Conservation (phyloP, 2,329 filamentous ascomycete species). For the Colletotrichum higginsianum region DNA sequence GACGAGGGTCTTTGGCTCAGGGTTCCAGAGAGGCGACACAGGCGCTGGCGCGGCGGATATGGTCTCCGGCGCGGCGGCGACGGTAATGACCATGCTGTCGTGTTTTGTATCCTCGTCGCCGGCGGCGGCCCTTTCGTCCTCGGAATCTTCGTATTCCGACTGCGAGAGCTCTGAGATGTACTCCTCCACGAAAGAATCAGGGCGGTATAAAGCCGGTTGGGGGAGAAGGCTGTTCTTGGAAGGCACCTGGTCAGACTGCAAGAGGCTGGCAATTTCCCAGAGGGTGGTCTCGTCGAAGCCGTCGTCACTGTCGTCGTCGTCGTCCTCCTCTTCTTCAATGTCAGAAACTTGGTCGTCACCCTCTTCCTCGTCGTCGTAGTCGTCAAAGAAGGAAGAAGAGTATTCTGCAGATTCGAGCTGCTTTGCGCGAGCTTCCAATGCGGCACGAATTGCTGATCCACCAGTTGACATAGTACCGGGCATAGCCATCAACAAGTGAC, state of each 20-base stretch:
- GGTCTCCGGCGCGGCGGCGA: constrained; percentile 47
- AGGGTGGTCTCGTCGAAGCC: constrained; percentile 74
- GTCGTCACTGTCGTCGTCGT: constrained; percentile 59
- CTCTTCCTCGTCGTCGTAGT: constrained; percentile 69
- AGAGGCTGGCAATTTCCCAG: constrained; percentile 74
- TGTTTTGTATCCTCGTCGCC: constrained; percentile 45
- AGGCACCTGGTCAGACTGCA: constrained; percentile 67
- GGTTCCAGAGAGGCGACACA: constrained; percentile 39
- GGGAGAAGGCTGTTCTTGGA: constrained; percentile 67
- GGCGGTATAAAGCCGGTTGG: constrained; percentile 40
- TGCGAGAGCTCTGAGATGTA: constrained; percentile 50
- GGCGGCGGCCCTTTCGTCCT: constrained; percentile 47
- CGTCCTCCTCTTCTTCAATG: constrained; percentile 48
- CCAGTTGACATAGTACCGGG: constrained; percentile 66
- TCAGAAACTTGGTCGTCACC: constrained; percentile 54
- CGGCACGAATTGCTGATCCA: constrained; percentile 48
- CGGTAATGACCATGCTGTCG: constrained; percentile 50
- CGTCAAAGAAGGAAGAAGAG: constrained; percentile 71
- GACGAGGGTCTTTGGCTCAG: constrained; percentile 26
- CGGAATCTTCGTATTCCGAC: constrained; percentile 45
- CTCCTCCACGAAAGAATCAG: constrained; percentile 47
- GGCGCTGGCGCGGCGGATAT: constrained; percentile 28
- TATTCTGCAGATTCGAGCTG: constrained; percentile 58
- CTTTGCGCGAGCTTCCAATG: constrained; percentile 52
- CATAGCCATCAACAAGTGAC: constrained; percentile 61